Base-by-base conservation (phyloP, 805 yeast species). In the Yarrowia keelungensis region DNA sequence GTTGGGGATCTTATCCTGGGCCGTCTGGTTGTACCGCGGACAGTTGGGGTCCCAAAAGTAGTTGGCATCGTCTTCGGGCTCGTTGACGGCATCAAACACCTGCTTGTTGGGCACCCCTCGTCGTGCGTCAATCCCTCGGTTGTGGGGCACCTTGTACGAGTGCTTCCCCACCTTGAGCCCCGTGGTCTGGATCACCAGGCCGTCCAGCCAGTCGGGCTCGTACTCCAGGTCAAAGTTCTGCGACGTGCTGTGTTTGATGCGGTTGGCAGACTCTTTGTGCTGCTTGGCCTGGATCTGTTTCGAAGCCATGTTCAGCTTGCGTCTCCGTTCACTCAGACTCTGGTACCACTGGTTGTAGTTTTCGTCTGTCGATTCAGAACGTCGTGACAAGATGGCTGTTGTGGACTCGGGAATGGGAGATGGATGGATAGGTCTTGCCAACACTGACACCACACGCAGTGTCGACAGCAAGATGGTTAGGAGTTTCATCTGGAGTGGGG, bases 201-300 rank as follows among this genome's bases (percentile, higher is more conserved):
- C 62, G 15, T 56, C 62, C 32, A 59, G 65, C 65, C 65, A 59
- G 42, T 59, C 65, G 14, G 65, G 65, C 26, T 59, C 65, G 36
- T 59, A 43, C 38, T 56, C 62, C 39, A 56, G 39, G 19, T 56
- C 62, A 42, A 56, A 59, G 65, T 59, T 43, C 51, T 43, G 65
- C 26, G 65, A 59, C 14, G 65, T 59, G 41, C 51, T 45, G 65
- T 59, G 51, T 35, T 45, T 59, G 65, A 59, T 43, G 14, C 51
- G 50, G 65, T 59, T 32, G 16, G 51, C 41, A 7, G 65, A 56
- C 26, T 81, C 76, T 58, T 76, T 74, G 76, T 92, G 81, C 35
- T 86, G 88, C n/a, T 81, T 75, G 50, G 90, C 89, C 2, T 76
- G 73, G 46, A 92, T 83, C 15, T 91, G 91, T 75, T 84, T 85